Evolutionary conservation across 2,329 filamentous ascomycete species (phyloP).

Genomic region (Cercospora beticola): DNA sequence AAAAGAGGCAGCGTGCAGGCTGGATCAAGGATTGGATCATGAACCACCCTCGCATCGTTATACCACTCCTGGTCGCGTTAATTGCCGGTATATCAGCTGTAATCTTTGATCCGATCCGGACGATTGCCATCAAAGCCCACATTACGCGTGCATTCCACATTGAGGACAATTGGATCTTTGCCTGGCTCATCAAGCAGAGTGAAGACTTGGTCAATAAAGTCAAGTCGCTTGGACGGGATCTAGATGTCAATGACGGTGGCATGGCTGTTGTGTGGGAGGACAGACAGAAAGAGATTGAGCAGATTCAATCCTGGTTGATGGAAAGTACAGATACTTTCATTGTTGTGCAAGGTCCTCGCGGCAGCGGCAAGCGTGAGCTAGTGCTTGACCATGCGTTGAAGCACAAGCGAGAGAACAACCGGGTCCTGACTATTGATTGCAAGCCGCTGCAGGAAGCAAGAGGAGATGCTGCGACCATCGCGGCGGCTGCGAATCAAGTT

Average conservation of each 20-base stretch:
- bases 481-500: constrained; percentile 74
- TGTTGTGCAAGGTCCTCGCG: constrained; percentile 86
- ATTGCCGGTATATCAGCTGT: constrained; percentile 80
- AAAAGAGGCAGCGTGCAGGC: constrained; percentile 71
- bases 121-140: constrained; percentile 87
- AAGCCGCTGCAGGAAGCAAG: constrained; percentile 88
- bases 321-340: constrained; percentile 91
- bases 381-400: constrained; percentile 81
- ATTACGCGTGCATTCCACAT: constrained; percentile 75
- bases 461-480: constrained; percentile 83
- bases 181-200: constrained; percentile 77
- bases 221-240: constrained; percentile 38
- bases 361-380: constrained; percentile 86
- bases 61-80: constrained; percentile 78
- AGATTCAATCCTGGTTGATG: constrained; percentile 80
- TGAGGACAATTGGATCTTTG: constrained; percentile 69
- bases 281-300: constrained; percentile 75
- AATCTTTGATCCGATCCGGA: constrained; percentile 90
- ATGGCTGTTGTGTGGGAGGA: constrained; percentile 85
- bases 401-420: constrained; percentile 57
- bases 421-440: constrained; percentile 86
- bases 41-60: constrained; percentile 81
- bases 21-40: constrained; percentile 86
- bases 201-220: constrained; percentile 60
- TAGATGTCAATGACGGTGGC: constrained; percentile 61